Evolutionary conservation across 1,284 basidiomycete species (phyloP), one percentile per base, ranked within the genome.

Genomic region (Sanghuangporus sanghuang): DNA sequence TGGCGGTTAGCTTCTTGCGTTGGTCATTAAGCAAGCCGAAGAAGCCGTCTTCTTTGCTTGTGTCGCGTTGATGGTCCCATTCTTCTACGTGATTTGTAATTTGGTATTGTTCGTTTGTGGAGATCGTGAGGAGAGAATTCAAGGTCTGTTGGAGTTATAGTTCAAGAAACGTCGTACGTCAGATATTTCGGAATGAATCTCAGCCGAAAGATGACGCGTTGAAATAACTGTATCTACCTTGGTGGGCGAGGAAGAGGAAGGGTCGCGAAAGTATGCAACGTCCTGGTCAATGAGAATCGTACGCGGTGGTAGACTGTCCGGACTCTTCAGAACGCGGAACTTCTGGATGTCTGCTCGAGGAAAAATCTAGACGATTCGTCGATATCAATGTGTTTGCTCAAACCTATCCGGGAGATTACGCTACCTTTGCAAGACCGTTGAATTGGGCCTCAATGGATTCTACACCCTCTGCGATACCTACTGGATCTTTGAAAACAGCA

Each of bases 231-330:
- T 23, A 56, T 68, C 6, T 60, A 77, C 78, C 73, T 82, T 81
- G 11, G 76, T 79, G 0, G 81, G 79, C 9, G 74, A 73, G 16
- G 73, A 69, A 1, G 75, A 70, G 5, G 74, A 70, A 3, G 76
- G 71, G 58, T 78, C 71, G n/a, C 77, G 74, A 69, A 71, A 81
- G 67, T 82, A 83, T 0, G 75, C 72, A 14, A 84, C 78, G 62
- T 82, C 80, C 67, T 80, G 79, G 68, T 82, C 80, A 61, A 82
- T 77, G 49, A 82, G 73, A 49, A 83, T 74, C 7, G 73, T 77
- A 61, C 69, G 77, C 55, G 73, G 68, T 7, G 76, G 73, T 2
- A 78, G 69, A 2, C 72, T 74, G 1, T 74, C 64, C 6, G 80
- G 79, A 64, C 77, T 81, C 67, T 78, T 64, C 6, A 82, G 71